A percentile compares a stretch with the other conserved stretches of the same genome.
These are phyloP conservation scores for Pachyrhizus erosus DNA, from an alignment of 306 rosid genomes.

Conservation along the genomic window DNA sequence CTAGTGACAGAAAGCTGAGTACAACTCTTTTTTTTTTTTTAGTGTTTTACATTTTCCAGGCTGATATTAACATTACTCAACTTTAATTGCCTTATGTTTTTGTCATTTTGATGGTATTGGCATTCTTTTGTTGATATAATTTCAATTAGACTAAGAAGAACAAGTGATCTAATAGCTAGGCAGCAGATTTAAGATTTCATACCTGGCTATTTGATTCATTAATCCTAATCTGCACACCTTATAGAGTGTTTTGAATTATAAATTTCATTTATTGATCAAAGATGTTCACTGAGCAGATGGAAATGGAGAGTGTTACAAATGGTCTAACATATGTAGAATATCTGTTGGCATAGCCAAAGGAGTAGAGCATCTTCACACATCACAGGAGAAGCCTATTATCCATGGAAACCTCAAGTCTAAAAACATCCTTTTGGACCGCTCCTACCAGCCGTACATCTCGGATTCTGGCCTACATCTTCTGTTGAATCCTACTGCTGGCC, in stretches of 20 bases:
- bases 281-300: slow-evolving; percentile 60
- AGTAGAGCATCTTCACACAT: slow-evolving; percentile 81
- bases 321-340: slow-evolving; percentile 70
- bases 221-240: slow-evolving; percentile 6
- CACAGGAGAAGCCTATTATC: slow-evolving; percentile 63
- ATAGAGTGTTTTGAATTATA: slow-evolving; percentile 8
- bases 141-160: slow-evolving; percentile 19
- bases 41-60: neutral
- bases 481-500: slow-evolving; percentile 76
- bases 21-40: neutral
- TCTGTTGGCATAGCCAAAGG: slow-evolving; percentile 81
- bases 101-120: neutral
- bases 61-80: slow-evolving; percentile 1
- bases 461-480: slow-evolving; percentile 86
- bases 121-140: neutral
- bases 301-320: slow-evolving; percentile 65
- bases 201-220: slow-evolving; percentile 18
- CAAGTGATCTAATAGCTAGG: slow-evolving; percentile 26
- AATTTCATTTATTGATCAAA: slow-evolving; percentile 31
- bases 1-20: neutral
- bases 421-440: slow-evolving; percentile 75
- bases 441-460: slow-evolving; percentile 65
- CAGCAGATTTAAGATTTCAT: neutral
- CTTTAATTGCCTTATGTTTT: neutral
- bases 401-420: slow-evolving; percentile 92